Conservation (phyloP, 352 stramenopile species). For the Aphanomyces invadans region DNA sequence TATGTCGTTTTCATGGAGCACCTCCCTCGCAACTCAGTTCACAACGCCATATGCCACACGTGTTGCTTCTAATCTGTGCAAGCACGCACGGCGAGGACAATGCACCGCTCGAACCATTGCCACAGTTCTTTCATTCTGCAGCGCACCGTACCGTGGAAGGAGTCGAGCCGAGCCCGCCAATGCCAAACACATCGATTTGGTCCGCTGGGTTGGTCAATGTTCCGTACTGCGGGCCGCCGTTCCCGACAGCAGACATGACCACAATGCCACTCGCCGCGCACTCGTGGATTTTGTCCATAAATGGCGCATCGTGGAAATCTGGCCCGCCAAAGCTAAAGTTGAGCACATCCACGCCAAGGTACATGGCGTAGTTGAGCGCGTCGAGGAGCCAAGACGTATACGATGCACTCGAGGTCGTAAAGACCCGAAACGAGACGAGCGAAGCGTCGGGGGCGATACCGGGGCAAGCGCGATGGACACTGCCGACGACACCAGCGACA, state of each 20-base stretch:
- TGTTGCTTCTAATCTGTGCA: too few relatives aligned
- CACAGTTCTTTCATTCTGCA: too few relatives aligned
- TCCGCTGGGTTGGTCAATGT: conserved; percentile 81
- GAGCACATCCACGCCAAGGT: conserved; percentile 63
- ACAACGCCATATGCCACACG: too few relatives aligned
- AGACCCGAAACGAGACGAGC: conserved; percentile 79
- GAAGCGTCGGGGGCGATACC: conserved; percentile 70
- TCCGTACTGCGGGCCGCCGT: conserved; percentile 76
- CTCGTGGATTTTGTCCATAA: conserved; percentile 85
- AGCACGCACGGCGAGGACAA: too few relatives aligned
- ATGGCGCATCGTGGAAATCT: conserved; percentile 78
- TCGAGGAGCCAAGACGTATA: conserved; percentile 89
- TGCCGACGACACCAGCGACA: conserved; percentile 64
- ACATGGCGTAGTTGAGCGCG: conserved; percentile 85
- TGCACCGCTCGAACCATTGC: too few relatives aligned
- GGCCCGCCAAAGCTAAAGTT: conserved; percentile 82
- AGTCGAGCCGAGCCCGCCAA: conserved; percentile 44
- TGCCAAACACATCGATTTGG: conserved; percentile 75
- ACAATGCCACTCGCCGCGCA: conserved; percentile 69
- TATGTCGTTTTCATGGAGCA: too few relatives aligned
- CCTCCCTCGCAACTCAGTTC: too few relatives aligned
- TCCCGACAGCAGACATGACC: conserved; percentile 77
- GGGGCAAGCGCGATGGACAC: conserved; percentile 48
- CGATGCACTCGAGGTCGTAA: conserved; percentile 75
- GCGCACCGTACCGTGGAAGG: not conserved